Evolutionary conservation across 768 basidiomycete species (phyloP), one percentile per base, ranked within the genome.

Genomic region (Suillus subalutaceus): DNA sequence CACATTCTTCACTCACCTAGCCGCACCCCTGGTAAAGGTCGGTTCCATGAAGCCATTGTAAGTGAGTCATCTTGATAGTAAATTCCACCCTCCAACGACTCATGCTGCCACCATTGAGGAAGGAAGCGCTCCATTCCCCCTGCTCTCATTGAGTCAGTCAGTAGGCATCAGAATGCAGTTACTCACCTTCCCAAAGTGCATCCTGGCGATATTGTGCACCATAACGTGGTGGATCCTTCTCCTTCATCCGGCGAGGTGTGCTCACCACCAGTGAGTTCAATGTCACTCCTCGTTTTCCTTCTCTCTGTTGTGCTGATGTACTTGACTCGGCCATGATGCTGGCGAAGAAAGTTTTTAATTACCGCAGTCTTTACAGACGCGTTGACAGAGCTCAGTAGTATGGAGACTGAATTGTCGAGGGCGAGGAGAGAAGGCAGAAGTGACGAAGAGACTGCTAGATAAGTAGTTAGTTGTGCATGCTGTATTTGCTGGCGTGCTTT

Each of bases 141-240:
- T 46, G 18, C 9, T 20, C 32, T 20, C 4, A 2, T 32, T 55
- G 53, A 55, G 30, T 35, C 1, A 20, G 9, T 46, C 10, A 5
- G 9, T 12, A 20, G 46, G 9, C 12, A 10, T 46, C 9, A 46
- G 1, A 55, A 35, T 2, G 5, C 3, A 8, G 4, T 55, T 35
- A 20, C 53, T 35, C 32, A 35, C 53, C 53, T 55, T 55, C 53
- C 53, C 53, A 55, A 55, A 55, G 53, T 35, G 53, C 32, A 55
- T 55, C 30, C 53, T 55, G 53, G 18, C 18, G 53, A 12, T 55
- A 16, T 5, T 55, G 53, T 55, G 32, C 18, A 20, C 53, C 53
- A 55, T 55, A 55, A 9, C 2, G 53, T 35, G 53, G 46, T 5
- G n/a, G 46, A 46, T 46, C 4, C 9, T 20, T 46, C 10, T 46